These are phyloP conservation scores for Heterobasidion parviporum DNA, from an alignment of 1,284 basidiomycete genomes.

Conservation along the genomic window DNA sequence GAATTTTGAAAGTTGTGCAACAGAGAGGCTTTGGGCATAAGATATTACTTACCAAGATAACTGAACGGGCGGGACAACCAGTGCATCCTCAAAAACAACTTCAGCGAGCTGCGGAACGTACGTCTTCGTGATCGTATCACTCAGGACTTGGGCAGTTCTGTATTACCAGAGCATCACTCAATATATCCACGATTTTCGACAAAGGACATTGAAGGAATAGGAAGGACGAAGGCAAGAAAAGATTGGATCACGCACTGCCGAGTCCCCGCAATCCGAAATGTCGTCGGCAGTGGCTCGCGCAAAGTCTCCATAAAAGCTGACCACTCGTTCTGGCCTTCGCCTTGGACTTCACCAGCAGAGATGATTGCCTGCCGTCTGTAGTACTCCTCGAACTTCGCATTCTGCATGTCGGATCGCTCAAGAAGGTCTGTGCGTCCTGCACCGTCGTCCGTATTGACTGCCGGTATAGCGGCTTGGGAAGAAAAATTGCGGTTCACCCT, in stretches of 20 bases:
- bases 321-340: constrained; percentile 39
- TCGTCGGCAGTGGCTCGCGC: constrained; percentile 79
- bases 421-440: constrained; percentile 25
- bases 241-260: constrained; percentile 53
- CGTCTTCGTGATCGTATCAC: constrained; percentile 61
- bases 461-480: neutral
- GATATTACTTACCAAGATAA: constrained; percentile 63
- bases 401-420: constrained; percentile 57
- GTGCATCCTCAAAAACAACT: constrained; percentile 73
- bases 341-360: constrained; percentile 45
- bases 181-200: neutral
- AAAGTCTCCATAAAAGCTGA: constrained; percentile 63
- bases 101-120: constrained; percentile 77
- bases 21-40: neutral
- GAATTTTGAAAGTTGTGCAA: neutral
- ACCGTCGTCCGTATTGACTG: constrained; percentile 5
- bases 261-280: constrained; percentile 88
- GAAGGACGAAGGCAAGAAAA: neutral
- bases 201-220: neutral
- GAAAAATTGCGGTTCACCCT: neutral
- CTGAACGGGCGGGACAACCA: constrained; percentile 73
- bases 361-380: constrained; percentile 74
- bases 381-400: constrained; percentile 67
- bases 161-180: neutral
- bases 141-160: constrained; percentile 70